Conservation (phyloP, 2,329 filamentous ascomycete species). For the Colletotrichum brevisporum region DNA sequence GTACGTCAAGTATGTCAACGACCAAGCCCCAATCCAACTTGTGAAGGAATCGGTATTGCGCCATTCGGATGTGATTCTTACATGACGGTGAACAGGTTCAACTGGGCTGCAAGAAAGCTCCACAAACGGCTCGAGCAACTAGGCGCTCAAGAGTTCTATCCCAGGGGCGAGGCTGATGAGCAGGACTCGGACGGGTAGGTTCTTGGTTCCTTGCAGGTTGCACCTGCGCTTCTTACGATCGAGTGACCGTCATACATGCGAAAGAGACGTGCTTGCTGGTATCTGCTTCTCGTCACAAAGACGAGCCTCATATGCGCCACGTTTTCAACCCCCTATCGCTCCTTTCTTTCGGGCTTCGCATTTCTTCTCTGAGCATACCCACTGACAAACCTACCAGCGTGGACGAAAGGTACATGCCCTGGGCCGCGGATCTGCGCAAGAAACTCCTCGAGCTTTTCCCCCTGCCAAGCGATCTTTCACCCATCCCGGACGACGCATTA, state of each 20-base stretch:
- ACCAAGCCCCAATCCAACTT: neutral
- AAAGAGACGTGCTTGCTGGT: too few species aligned
- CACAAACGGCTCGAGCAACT: slow-evolving; percentile 87
- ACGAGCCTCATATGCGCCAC: neutral
- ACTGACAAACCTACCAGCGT: slow-evolving; percentile 65
- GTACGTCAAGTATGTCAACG: slow-evolving; percentile 80
- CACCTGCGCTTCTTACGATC: neutral
- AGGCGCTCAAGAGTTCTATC: slow-evolving; percentile 82
- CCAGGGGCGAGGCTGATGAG: slow-evolving; percentile 90
- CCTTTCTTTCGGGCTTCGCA: too few species aligned
- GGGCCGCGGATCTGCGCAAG: slow-evolving; percentile 78
- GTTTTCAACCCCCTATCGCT: neutral
- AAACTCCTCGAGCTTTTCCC: slow-evolving; percentile 78
- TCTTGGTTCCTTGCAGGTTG: neutral
- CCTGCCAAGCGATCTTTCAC: slow-evolving; percentile 74
- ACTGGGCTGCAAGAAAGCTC: slow-evolving; percentile 92
- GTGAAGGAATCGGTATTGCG: neutral
- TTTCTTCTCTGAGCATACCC: too few species aligned
- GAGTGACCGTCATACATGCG: too few species aligned
- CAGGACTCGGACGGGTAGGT: slow-evolving; percentile 91
- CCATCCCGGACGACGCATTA: slow-evolving; percentile 81
- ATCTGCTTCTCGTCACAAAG: neutral
- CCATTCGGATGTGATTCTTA: neutral
- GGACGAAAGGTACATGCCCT: slow-evolving; percentile 85
- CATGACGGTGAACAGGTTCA: slow-evolving; percentile 72